Percentiles rank a stretch among this genome's conserved stretches.
These are phyloP conservation scores for Cordyceps farinosa DNA, from an alignment of 2,329 filamentous ascomycete species.

Conservation along the genomic window DNA sequence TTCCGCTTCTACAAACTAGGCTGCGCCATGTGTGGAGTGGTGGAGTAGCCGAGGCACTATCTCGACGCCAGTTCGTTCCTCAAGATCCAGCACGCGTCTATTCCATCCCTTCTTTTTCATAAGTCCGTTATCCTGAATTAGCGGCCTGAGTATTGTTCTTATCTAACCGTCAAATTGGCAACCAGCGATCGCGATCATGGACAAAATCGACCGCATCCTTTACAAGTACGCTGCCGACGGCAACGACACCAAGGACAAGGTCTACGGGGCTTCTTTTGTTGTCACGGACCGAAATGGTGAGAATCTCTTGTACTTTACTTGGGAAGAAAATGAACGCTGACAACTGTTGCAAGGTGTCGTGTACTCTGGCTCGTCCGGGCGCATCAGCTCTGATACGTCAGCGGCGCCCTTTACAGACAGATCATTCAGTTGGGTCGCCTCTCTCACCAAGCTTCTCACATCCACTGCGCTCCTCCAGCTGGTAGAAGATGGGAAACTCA, in stretches of 20 bases:
- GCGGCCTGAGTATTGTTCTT: not conserved
- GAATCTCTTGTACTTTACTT: not conserved
- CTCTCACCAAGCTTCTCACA: constrained; percentile 36
- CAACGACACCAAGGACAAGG: constrained; percentile 27
- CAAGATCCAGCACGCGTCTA: not conserved
- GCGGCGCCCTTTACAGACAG: constrained; percentile 23
- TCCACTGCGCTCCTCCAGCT: constrained; percentile 30
- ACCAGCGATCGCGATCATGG: not conserved
- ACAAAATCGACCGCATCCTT: constrained; percentile 26
- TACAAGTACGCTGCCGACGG: constrained; percentile 23
- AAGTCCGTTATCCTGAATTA: not conserved
- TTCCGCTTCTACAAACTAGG: not conserved
- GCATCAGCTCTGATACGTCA: constrained; percentile 24
- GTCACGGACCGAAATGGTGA: constrained; percentile 27
- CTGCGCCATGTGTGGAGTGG: not conserved
- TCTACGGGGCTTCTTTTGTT: constrained; percentile 29
- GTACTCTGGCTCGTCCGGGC: constrained; percentile 30
- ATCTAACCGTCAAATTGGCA: too few relatives aligned
- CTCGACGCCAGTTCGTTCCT: not conserved
- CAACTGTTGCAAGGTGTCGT: constrained; percentile 24
- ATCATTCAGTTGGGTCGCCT: constrained; percentile 32
- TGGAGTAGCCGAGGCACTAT: constrained; percentile 12
- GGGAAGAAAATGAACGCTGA: not conserved
- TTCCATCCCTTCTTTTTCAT: not conserved
- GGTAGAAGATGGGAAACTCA: constrained; percentile 28